Percentiles rank a stretch among this genome's conserved stretches.
Conservation (phyloP, 2,329 filamentous ascomycete genomes). For the Sporothrix humicola region DNA sequence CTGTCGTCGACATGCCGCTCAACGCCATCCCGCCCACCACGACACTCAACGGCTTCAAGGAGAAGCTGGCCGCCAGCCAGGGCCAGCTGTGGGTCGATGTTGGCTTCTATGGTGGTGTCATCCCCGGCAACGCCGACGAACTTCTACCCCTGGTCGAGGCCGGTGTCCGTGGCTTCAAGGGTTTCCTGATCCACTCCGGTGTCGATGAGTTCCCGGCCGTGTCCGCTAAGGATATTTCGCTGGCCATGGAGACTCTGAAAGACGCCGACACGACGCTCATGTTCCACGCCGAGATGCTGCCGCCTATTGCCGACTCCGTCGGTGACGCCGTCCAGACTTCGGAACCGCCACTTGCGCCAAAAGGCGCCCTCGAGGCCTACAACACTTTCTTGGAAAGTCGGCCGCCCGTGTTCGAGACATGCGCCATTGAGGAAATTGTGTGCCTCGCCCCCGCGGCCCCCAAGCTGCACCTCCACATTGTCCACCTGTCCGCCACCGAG, state of each 20-base stretch:
- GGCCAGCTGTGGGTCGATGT: constrained; percentile 98
- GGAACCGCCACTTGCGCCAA: constrained; percentile 70
- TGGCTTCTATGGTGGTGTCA: constrained; percentile 95
- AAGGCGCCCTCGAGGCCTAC: constrained; percentile 77
- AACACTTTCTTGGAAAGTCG: constrained; percentile 90
- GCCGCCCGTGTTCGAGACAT: constrained; percentile 87
- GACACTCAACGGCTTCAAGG: constrained; percentile 77
- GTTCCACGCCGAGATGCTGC: constrained; percentile 99
- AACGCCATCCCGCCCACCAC: constrained; percentile 98
- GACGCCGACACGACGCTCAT: constrained; percentile 88
- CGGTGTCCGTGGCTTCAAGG: constrained; percentile 95
- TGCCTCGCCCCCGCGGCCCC: constrained; percentile 81
- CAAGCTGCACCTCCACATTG: constrained; percentile 85
- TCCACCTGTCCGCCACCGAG: constrained; percentile 88
- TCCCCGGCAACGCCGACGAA: constrained; percentile 85
- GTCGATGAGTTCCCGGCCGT: constrained; percentile 96
- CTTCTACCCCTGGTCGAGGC: constrained; percentile 79
- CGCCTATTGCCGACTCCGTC: constrained; percentile 80
- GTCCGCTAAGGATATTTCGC: constrained; percentile 75
- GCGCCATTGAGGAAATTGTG: constrained; percentile 85
- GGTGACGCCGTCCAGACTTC: constrained; percentile 75
- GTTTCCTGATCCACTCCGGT: constrained; percentile 95
- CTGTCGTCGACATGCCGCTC: constrained; percentile 95
- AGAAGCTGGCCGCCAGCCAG: constrained; percentile 82
- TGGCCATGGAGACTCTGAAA: constrained; percentile 80